Evolutionary conservation across 2,329 filamentous ascomycete species (phyloP).

Genomic region (Alternaria novae-zelandiae): DNA sequence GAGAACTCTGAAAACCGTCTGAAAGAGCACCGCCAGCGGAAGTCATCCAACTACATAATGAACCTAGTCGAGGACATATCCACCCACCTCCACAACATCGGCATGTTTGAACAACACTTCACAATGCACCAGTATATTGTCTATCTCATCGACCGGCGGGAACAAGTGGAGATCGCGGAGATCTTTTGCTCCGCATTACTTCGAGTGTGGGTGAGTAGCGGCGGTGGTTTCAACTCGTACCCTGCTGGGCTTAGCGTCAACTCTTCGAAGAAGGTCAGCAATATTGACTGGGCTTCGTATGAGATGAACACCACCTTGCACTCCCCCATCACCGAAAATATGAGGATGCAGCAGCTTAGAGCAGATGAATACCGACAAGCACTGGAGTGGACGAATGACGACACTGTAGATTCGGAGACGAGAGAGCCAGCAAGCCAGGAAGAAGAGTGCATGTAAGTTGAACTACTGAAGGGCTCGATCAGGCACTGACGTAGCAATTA

Average conservation of each 20-base stretch:
- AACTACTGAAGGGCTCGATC: no score
- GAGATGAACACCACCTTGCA: constrained; percentile 15
- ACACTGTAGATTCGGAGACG: background rate
- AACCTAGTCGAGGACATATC: constrained; percentile 40
- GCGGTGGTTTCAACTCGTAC: constrained; percentile 39
- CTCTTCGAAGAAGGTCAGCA: constrained; percentile 20
- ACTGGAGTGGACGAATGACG: constrained; percentile 17
- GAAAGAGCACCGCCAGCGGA: constrained; percentile 27
- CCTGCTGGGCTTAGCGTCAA: constrained; percentile 34
- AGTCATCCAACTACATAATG: constrained; percentile 39
- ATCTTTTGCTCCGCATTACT: constrained; percentile 39
- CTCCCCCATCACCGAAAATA: constrained; percentile 15
- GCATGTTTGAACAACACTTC: constrained; percentile 22
- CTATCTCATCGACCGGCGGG: constrained; percentile 32
- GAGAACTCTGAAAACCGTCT: constrained; percentile 25
- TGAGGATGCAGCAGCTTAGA: constrained; percentile 19
- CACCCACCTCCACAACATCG: constrained; percentile 11
- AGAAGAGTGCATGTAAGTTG: background rate
- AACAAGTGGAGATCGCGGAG: constrained; percentile 35
- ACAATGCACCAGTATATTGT: constrained; percentile 36
- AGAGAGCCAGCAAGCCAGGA: constrained; percentile 1
- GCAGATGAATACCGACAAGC: constrained; percentile 27
- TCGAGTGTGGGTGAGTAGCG: constrained; percentile 35
- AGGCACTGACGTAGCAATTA: background rate
- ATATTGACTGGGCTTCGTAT: constrained; percentile 20